Conservation (phyloP, 2,329 filamentous ascomycete species). For the Pseudocercospora ulei region DNA sequence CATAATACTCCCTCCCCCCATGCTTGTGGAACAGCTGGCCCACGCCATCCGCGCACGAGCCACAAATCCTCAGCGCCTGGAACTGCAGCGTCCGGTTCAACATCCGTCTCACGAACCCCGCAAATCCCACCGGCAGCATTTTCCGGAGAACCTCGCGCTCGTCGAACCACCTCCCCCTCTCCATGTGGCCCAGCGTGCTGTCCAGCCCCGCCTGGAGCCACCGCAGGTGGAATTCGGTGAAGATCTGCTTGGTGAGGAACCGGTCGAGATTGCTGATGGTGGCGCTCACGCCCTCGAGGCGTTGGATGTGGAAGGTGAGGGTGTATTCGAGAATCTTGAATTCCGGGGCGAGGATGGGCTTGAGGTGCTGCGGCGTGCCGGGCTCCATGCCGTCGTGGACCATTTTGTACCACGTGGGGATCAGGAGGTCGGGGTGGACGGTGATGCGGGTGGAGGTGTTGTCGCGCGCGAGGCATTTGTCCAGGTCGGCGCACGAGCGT, state of each 20-base stretch:
- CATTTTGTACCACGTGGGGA: conserved; percentile 6
- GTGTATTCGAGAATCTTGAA: conserved; percentile 1
- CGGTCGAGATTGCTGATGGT: conserved; percentile 8
- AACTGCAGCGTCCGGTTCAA: conserved; percentile 11
- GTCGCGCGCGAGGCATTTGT: neutral
- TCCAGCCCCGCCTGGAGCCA: too few species aligned
- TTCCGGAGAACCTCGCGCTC: too few species aligned
- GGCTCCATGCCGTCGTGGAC: conserved; percentile 3
- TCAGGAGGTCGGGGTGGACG: conserved; percentile 7
- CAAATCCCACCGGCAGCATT: too few species aligned
- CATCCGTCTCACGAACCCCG: too few species aligned
- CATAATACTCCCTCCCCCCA: conserved; percentile 2
- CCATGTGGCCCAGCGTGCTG: too few species aligned
- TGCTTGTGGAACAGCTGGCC: neutral
- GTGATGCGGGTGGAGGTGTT: conserved; percentile 6
- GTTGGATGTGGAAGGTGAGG: neutral
- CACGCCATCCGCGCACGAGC: neutral
- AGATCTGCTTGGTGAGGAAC: too few species aligned
- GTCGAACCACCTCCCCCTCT: too few species aligned
- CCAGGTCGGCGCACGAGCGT: conserved; percentile 17
- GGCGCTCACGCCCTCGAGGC: conserved; percentile 7
- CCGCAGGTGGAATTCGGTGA: too few species aligned
- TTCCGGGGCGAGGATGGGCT: conserved; percentile 2
- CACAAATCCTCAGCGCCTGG: conserved; percentile 1
- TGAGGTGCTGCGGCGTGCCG: conserved; percentile 1